Evolutionary conservation across 352 stramenopile species (phyloP).

Genomic region (Phytophthora idaei): DNA sequence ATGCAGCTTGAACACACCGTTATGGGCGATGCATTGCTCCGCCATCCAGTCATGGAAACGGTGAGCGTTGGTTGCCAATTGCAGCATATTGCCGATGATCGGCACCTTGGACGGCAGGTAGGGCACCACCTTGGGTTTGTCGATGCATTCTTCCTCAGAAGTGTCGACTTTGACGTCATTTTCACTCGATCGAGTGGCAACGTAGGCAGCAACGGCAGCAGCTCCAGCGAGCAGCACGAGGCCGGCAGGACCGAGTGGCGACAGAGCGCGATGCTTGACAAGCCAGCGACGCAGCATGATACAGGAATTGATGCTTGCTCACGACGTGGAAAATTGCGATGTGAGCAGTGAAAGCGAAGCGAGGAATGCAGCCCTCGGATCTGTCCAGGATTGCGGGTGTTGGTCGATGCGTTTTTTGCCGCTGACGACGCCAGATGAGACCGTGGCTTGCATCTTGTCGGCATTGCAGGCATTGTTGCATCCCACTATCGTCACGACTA

Average conservation of each 20-base stretch:
- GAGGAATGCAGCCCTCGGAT: not conserved
- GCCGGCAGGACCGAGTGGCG: constrained; percentile 29
- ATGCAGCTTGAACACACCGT: constrained; percentile 41
- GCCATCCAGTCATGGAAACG: constrained; percentile 49
- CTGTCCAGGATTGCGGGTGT: constrained; percentile 1
- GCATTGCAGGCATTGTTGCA: constrained; percentile 13
- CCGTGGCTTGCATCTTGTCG: constrained; percentile 21
- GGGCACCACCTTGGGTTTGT: constrained; percentile 32
- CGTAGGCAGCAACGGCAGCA: constrained; percentile 28
- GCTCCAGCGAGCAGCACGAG: constrained; percentile 30
- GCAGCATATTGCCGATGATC: constrained; percentile 41
- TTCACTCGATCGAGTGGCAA: constrained; percentile 23
- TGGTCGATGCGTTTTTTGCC: constrained; percentile 16
- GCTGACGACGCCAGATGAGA: constrained; percentile 24
- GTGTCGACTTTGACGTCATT: not conserved
- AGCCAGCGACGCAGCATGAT: constrained; percentile 38
- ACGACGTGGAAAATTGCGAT: constrained; percentile 22
- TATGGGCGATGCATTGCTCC: constrained; percentile 42
- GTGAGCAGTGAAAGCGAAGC: constrained; percentile 11
- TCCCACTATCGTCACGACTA: constrained; percentile 17
- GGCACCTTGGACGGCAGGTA: constrained; percentile 43
- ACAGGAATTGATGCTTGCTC: constrained; percentile 4
- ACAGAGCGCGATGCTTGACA: constrained; percentile 20
- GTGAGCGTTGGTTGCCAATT: constrained; percentile 29
- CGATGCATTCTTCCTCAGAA: not conserved